Percentiles rank a stretch among this genome's conserved stretches.
Conservation (phyloP, 2,329 filamentous ascomycete genomes). For the Trichoderma sp. region DNA sequence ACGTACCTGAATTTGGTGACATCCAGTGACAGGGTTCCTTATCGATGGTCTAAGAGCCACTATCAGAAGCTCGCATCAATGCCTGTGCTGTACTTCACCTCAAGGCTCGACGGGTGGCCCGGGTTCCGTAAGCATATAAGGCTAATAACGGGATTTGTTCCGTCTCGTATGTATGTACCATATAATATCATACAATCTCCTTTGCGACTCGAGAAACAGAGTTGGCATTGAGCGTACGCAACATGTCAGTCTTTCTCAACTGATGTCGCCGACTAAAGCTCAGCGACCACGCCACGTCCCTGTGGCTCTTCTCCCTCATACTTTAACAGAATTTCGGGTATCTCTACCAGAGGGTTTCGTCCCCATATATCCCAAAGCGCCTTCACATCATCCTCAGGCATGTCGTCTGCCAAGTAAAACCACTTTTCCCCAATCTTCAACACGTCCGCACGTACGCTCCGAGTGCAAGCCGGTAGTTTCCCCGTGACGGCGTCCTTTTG, state of each 20-base stretch:
- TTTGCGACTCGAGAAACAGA: background rate
- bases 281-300: background rate
- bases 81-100: background rate
- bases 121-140: too few species aligned
- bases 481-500: background rate
- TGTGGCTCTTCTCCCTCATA: background rate
- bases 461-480: background rate
- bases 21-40: constrained; percentile 17
- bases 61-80: background rate
- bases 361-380: background rate
- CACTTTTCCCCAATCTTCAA: background rate
- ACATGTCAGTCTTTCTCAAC: too few species aligned
- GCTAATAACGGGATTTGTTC: too few species aligned
- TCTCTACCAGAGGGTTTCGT: background rate
- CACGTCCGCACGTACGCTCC: background rate
- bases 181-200: background rate
- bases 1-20: constrained; percentile 44
- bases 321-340: background rate
- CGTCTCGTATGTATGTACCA: background rate
- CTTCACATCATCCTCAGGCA: background rate
- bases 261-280: background rate
- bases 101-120: too few species aligned
- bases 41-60: constrained; percentile 15
- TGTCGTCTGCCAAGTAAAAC: background rate
- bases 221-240: background rate